A percentile compares a stretch with the other conserved stretches of the same genome.
Evolutionary conservation across 352 stramenopile genomes (phyloP).

Genomic region (Phytopythium aichiense): DNA sequence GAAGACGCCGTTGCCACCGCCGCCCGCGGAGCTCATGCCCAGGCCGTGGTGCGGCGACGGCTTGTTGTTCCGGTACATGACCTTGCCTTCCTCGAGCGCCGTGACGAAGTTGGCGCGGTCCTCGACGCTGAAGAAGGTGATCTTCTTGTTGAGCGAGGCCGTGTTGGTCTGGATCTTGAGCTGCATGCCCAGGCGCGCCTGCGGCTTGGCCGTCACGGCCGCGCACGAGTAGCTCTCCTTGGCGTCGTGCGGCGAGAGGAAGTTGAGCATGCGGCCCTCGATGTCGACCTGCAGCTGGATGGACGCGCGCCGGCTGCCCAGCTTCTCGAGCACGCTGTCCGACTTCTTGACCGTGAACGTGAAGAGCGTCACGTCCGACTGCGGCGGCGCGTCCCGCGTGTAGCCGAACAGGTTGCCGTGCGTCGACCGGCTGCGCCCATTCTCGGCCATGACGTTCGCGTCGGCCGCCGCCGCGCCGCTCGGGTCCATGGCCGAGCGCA

Average conservation of each 20-base stretch:
- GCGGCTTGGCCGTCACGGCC: slow-evolving; percentile 69
- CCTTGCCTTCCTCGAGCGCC: slow-evolving; percentile 75
- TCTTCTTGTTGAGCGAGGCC: slow-evolving; percentile 78
- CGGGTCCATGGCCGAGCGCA: slow-evolving; percentile 25
- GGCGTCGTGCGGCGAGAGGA: slow-evolving; percentile 69
- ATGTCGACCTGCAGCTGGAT: slow-evolving; percentile 83
- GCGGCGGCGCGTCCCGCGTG: slow-evolving; percentile 33
- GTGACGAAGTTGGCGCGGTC: slow-evolving; percentile 81
- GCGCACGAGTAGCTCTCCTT: slow-evolving; percentile 80
- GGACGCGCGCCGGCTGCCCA: slow-evolving; percentile 76
- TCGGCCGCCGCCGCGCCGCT: slow-evolving; percentile 6
- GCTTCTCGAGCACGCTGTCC: slow-evolving; percentile 77
- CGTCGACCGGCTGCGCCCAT: slow-evolving; percentile 58
- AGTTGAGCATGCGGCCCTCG: slow-evolving; percentile 81
- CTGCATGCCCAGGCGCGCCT: slow-evolving; percentile 75
- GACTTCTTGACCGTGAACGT: slow-evolving; percentile 87
- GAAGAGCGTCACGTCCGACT: slow-evolving; percentile 74
- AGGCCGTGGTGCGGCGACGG: slow-evolving; percentile 10
- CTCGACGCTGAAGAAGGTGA: slow-evolving; percentile 81
- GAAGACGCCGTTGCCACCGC: slow-evolving; percentile 2
- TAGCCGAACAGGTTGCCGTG: slow-evolving; percentile 78
- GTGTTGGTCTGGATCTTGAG: slow-evolving; percentile 82
- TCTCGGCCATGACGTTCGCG: slow-evolving; percentile 52
- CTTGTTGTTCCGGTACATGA: slow-evolving; percentile 73
- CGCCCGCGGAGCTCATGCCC: neutral